These are phyloP conservation scores for Fusarium begoniae DNA, from an alignment of 2,329 filamentous ascomycete species.

Conservation along the genomic window DNA sequence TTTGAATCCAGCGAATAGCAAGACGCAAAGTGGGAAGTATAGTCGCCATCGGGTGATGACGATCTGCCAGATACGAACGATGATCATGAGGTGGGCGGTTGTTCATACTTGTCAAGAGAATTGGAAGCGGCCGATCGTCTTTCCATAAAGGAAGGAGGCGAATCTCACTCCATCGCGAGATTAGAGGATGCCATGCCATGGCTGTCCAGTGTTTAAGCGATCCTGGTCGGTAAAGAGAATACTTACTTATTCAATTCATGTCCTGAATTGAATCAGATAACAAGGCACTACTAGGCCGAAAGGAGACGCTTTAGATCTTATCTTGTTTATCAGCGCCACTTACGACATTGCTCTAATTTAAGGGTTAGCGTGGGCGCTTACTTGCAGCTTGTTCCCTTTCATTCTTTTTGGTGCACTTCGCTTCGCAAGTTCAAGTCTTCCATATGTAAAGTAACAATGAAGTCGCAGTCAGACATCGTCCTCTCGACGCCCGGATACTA, in stretches of 20 bases:
- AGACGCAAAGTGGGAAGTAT: not conserved
- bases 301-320: not conserved
- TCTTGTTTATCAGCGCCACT: not conserved
- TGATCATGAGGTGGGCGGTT: not conserved
- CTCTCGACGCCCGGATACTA: not conserved
- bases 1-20: accelerated
- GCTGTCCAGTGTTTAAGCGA: too few relatives aligned
- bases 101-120: not conserved
- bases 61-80: accelerated
- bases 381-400: too few relatives aligned
- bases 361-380: not conserved
- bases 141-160: too few relatives aligned
- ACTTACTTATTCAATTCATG: too few relatives aligned
- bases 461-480: accelerated
- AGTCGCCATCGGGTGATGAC: too few relatives aligned
- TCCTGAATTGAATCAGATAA: not conserved
- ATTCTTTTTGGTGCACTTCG: too few relatives aligned
- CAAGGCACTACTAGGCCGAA: not conserved
- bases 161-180: too few relatives aligned
- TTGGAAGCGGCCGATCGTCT: not conserved
- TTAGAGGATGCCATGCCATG: too few relatives aligned
- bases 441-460: accelerated
- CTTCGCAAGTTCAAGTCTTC: accelerated
- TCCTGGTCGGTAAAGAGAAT: not conserved
- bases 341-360: too few relatives aligned